Evolutionary conservation across 1,284 basidiomycete genomes (phyloP).

Genomic region (Marasmius sp.): DNA sequence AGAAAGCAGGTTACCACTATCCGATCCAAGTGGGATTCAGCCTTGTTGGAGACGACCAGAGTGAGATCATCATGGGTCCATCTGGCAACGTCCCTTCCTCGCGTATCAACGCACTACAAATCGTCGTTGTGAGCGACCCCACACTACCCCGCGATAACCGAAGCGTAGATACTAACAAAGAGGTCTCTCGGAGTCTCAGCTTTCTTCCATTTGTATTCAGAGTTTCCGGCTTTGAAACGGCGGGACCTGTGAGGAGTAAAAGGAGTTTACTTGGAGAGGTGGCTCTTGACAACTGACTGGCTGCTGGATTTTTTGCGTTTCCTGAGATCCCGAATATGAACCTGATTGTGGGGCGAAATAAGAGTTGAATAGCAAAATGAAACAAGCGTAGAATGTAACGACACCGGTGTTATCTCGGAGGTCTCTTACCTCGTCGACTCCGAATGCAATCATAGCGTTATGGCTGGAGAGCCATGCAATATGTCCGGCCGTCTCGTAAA

Average conservation of each 20-base stretch:
- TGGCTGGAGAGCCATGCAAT: conserved; percentile 50
- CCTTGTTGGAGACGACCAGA: conserved; percentile 40
- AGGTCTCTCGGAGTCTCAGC: conserved; percentile 44
- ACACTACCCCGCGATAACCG: not conserved
- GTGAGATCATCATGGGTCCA: conserved; percentile 43
- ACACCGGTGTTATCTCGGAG: not conserved
- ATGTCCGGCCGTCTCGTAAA: conserved; percentile 52
- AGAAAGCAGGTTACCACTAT: conserved; percentile 56
- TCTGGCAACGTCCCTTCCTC: conserved; percentile 46
- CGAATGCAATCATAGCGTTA: conserved; percentile 49
- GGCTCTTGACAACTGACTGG: conserved; percentile 36
- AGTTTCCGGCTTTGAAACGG: conserved; percentile 48
- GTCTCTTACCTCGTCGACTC: conserved; percentile 43
- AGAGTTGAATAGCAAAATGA: not conserved
- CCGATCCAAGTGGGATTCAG: conserved; percentile 46
- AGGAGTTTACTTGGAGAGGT: not conserved
- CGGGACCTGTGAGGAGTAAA: conserved; percentile 36
- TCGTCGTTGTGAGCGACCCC: not conserved
- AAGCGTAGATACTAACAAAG: conserved; percentile 35
- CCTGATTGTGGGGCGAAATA: conserved; percentile 25
- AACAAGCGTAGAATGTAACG: too few relatives aligned
- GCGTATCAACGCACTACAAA: conserved; percentile 49
- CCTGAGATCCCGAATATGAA: conserved; percentile 47
- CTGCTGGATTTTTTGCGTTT: conserved; percentile 48
- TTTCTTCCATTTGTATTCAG: conserved; percentile 62